phyloP scores from a whole-genome alignment of 2,329 filamentous ascomycete genomes.

The Tolypocladium nubicola region DNA sequence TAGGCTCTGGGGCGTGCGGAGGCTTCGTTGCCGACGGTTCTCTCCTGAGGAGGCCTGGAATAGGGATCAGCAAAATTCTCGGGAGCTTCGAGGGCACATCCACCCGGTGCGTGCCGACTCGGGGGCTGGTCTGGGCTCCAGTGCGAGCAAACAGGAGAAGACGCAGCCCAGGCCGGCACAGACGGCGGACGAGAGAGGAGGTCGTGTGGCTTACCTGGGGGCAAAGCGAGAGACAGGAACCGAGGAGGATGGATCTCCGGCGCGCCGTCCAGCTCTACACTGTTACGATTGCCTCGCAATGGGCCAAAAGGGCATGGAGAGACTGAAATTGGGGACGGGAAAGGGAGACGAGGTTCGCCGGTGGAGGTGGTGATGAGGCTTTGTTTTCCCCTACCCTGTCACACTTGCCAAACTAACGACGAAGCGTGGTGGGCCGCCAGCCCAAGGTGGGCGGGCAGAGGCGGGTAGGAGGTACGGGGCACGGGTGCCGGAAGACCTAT shows the following conservation, averaged over 20 bases:
- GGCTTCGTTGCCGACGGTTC: conserved; percentile 5
- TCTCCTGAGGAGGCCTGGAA: conserved; percentile 5
- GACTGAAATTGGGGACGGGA: conserved; percentile 10
- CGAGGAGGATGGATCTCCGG: conserved; percentile 13
- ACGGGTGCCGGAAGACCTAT: neutral
- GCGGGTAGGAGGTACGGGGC: conserved; percentile 2
- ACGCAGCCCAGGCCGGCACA: conserved; percentile 2
- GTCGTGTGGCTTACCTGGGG: conserved; percentile 18
- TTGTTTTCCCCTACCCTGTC: conserved; percentile 29
- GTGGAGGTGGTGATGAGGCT: conserved; percentile 28
- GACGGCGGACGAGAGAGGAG: conserved; percentile 4
- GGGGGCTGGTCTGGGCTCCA: neutral
- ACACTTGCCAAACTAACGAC: conserved; percentile 17
- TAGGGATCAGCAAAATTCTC: conserved; percentile 4
- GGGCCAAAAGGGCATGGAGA: conserved; percentile 24
- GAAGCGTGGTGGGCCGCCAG: conserved; percentile 13
- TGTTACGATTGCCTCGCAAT: conserved; percentile 28
- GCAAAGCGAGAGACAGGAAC: conserved; percentile 14
- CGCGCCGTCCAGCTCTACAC: conserved; percentile 24
- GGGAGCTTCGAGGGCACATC: neutral
- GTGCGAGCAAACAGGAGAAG: neutral
- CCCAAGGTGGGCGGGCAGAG: conserved; percentile 2
- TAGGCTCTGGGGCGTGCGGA: conserved; percentile 2
- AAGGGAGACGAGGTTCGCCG: conserved; percentile 12
- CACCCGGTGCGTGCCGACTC: neutral